Evolutionary conservation across 441 rosid species (phyloP).

Genomic region (Sinapis alba): DNA sequence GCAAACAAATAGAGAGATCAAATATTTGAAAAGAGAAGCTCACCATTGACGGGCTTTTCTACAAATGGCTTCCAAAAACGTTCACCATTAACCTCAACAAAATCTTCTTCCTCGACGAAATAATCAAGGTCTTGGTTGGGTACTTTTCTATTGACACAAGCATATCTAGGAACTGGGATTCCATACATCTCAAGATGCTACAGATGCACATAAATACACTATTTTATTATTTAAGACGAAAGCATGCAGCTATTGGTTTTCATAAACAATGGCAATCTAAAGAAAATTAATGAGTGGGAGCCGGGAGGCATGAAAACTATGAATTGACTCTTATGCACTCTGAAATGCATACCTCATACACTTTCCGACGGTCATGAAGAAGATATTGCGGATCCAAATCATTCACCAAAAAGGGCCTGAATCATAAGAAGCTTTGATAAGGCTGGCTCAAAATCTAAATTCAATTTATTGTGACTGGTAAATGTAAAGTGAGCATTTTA

Average conservation of each 20-base stretch:
- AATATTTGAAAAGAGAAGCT: conserved; percentile 36
- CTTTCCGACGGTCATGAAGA: conserved; percentile 95
- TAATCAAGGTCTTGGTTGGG: conserved; percentile 81
- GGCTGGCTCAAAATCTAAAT: conserved; percentile 9
- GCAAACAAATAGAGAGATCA: background rate
- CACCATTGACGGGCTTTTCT: conserved; percentile 94
- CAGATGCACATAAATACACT: conserved; percentile 26
- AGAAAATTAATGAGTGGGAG: background rate
- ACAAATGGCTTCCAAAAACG: conserved; percentile 99
- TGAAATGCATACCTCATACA: conserved; percentile 72
- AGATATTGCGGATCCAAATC: conserved; percentile 89
- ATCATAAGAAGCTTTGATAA: conserved; percentile 35
- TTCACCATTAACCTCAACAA: conserved; percentile 87
- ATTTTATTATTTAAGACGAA: conserved; percentile 19
- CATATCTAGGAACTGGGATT: conserved; percentile 95
- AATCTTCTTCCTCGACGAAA: conserved; percentile 92
- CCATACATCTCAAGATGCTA: conserved; percentile 90
- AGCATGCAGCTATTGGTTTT: conserved; percentile 22
- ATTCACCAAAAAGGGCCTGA: conserved; percentile 89
- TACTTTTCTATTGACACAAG: conserved; percentile 81
- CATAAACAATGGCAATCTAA: background rate
- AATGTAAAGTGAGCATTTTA: background rate
- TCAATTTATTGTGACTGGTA: background rate
- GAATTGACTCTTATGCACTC: conserved; percentile 13
- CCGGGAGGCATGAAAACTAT: conserved; percentile 11